A percentile compares a stretch with the other conserved stretches of the same genome.
Conservation (phyloP, 257 asterid species). For the Plantago elongata region DNA sequence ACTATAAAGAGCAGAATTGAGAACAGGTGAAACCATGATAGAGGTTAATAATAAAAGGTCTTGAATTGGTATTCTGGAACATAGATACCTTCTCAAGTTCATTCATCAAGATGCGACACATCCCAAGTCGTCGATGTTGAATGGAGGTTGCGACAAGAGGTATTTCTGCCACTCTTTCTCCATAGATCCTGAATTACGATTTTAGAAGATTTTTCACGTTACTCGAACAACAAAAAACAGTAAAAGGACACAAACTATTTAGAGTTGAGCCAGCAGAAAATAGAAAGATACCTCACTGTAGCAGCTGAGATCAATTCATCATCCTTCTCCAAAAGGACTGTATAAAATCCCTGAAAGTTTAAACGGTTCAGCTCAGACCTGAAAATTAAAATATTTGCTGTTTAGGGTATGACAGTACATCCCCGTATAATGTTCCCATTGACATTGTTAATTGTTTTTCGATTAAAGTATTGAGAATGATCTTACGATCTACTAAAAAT, state of each 20-base stretch:
- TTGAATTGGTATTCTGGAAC: neutral
- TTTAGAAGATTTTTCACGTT: constrained; percentile 7
- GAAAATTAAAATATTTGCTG: constrained; percentile 20
- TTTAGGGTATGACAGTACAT: too few species aligned
- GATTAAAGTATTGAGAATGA: constrained; percentile 9
- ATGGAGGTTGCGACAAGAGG: constrained; percentile 82
- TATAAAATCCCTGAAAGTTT: constrained; percentile 80
- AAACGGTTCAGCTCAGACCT: constrained; percentile 84
- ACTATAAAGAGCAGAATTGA: neutral
- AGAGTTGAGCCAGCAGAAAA: constrained; percentile 3
- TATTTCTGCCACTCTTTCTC: constrained; percentile 77
- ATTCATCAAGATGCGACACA: constrained; percentile 81
- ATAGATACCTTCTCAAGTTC: constrained; percentile 75
- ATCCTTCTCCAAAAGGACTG: constrained; percentile 65
- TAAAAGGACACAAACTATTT: neutral
- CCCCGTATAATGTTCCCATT: too few species aligned
- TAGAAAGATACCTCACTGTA: constrained; percentile 50
- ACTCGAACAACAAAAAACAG: constrained; percentile 1
- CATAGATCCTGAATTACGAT: constrained; percentile 55
- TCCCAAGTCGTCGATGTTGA: constrained; percentile 79
- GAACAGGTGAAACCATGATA: neutral
- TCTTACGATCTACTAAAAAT: constrained; percentile 70
- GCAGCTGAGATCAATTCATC: constrained; percentile 74
- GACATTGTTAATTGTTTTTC: too few species aligned
- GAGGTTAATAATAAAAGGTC: neutral